Evolutionary conservation across 495 filamentous ascomycete species (phyloP).

Genomic region (Penicillium ochrochloron): DNA sequence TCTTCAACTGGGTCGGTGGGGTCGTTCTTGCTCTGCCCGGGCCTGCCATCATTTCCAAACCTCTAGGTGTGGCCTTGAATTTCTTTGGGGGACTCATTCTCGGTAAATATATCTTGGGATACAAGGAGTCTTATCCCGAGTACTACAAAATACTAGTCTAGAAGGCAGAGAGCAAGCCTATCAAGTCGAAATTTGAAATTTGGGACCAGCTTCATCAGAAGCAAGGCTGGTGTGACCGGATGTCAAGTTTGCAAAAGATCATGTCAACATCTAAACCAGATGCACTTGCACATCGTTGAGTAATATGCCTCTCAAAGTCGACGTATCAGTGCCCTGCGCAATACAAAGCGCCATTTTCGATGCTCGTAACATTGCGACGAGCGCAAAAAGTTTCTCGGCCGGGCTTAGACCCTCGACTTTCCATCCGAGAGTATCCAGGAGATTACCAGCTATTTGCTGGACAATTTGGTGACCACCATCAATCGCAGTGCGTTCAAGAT

Average conservation of each 20-base stretch:
- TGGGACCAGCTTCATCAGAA: no score
- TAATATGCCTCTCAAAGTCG: constrained; percentile 7
- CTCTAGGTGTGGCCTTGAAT: constrained; percentile 15
- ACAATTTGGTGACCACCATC: constrained; percentile 14
- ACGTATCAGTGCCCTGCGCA: constrained; percentile 14
- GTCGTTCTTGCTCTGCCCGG: constrained; percentile 22
- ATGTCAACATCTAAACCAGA: constrained; percentile 3
- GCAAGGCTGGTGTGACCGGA: no score
- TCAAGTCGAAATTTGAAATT: no score
- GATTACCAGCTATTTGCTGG: constrained; percentile 10
- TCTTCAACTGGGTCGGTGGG: constrained; percentile 22
- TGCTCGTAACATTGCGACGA: constrained; percentile 15
- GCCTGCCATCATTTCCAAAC: constrained; percentile 5
- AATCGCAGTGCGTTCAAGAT: constrained; percentile 13
- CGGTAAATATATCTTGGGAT: constrained; percentile 23
- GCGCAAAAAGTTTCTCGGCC: constrained; percentile 11
- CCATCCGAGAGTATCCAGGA: constrained; percentile 14
- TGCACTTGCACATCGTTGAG: constrained; percentile 17
- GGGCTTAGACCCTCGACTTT: constrained; percentile 12
- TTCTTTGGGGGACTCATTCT: constrained; percentile 18
- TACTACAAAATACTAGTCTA: constrained; percentile 14
- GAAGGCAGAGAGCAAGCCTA: background rate
- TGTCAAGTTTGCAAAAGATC: no score
- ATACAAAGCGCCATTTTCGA: constrained; percentile 15
- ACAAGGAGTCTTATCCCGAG: constrained; percentile 20